Evolutionary conservation across 345 rosid genomes (phyloP).

Genomic region (Laguncularia racemosa): DNA sequence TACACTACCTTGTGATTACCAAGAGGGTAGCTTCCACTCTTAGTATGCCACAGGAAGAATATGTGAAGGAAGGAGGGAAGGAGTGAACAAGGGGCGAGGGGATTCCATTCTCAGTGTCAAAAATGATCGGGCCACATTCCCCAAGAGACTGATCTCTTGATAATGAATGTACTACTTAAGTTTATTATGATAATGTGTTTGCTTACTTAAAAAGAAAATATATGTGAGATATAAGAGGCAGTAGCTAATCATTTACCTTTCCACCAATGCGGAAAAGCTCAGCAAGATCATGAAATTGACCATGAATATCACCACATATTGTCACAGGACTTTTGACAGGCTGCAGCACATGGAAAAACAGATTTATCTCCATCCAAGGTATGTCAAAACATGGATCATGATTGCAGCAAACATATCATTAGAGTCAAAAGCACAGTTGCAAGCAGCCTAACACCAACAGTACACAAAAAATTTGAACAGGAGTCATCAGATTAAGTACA

Average conservation of each 20-base stretch:
- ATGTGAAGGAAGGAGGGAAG: too few relatives aligned
- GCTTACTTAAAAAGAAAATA: not conserved
- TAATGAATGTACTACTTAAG: too few relatives aligned
- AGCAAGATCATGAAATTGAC: constrained; percentile 95
- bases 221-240: not conserved
- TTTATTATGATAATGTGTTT: not conserved
- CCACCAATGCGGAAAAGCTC: constrained; percentile 96
- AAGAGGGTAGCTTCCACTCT: too few relatives aligned
- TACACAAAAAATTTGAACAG: too few relatives aligned
- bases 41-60: too few relatives aligned
- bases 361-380: not conserved
- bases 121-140: too few relatives aligned
- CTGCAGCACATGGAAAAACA: constrained; percentile 23
- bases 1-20: too few relatives aligned
- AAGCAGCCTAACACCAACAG: too few relatives aligned
- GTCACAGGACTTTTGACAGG: constrained; percentile 95
- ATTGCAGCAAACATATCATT: constrained; percentile 1
- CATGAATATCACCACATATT: constrained; percentile 92
- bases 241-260: constrained; percentile 41
- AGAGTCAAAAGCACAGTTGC: not conserved
- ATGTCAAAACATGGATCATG: not conserved
- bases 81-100: too few relatives aligned
- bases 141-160: too few relatives aligned
- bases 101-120: too few relatives aligned
- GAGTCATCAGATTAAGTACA: not conserved